Evolutionary conservation across 495 filamentous ascomycete species (phyloP), one percentile per base, ranked within the genome.

Genomic region (Sordaria brevicollis): DNA sequence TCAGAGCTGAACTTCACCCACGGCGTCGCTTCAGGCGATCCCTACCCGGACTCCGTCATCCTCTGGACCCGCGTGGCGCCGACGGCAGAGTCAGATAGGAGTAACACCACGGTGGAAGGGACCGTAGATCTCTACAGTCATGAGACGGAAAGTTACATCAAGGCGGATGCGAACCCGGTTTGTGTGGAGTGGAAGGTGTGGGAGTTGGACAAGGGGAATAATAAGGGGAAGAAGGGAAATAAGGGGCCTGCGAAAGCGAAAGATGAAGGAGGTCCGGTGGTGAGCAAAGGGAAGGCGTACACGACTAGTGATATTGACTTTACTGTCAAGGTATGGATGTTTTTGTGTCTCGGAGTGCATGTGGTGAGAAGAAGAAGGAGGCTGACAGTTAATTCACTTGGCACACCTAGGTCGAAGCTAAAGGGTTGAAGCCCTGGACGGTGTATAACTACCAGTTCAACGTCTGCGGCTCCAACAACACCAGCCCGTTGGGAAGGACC

Each of bases 251-350:
- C 72, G 25, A 78, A 86, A 11, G n/a, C n/a, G n/a, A n/a, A n/a
- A n/a, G n/a, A n/a, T n/a, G n/a, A n/a, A n/a, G n/a, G n/a, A n/a
- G 66, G 72, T 11, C 68, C 78, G 15, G 72, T 85, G 25, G 81
- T 81, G 6, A 78, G 82, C 66, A 73, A 76, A 9, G 87, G 88
- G 4, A 85, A 76, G 5, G 87, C 79, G 1, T 89, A 86, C 74
- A 91, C 88, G 0, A 87, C 80, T 65, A 87, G 84, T 7, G 89
- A 91, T 75, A 84, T 90, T 37, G 89, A 91, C 69, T 91, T 86
- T 70, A 91, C 89, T 9, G 83, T 90, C 65, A 90, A 91, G 79
- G 85, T 83, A 75, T 7, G 49, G n/a, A 17, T 11, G 49, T 10
- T 57, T 66, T 21, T 67, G 21, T 35, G 1, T 4, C 8, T 21